These are phyloP conservation scores for Chaetomium tenue DNA, from an alignment of 495 filamentous ascomycete species.

Conservation along the genomic window DNA sequence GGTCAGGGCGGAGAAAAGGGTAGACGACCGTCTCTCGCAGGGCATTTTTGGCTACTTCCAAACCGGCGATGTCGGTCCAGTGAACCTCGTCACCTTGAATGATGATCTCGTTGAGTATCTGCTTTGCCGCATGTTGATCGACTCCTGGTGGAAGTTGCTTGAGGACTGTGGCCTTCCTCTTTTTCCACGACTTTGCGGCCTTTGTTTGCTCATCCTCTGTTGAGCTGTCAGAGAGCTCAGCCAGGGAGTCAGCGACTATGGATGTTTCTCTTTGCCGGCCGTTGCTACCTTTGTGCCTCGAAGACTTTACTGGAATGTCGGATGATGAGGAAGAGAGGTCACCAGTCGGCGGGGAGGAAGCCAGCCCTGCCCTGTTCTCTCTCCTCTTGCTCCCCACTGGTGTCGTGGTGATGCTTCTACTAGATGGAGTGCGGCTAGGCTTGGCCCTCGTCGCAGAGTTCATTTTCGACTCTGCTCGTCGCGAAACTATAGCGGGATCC, in stretches of 20 bases:
- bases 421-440: constrained; percentile 13
- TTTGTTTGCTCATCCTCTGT: constrained; percentile 37
- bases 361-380: constrained; percentile 7
- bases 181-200: constrained; percentile 50
- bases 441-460: constrained; percentile 16
- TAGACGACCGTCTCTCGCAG: constrained; percentile 97
- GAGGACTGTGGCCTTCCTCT: constrained; percentile 55
- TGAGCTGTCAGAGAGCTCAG: constrained; percentile 25
- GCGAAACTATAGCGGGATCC: constrained; percentile 24
- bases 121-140: constrained; percentile 76
- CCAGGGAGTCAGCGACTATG: constrained; percentile 19
- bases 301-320: constrained; percentile 15
- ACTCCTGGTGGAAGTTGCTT: constrained; percentile 76
- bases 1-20: constrained; percentile 90
- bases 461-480: constrained; percentile 17
- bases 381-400: constrained; percentile 12
- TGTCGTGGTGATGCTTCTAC: constrained; percentile 17
- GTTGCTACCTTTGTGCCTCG: constrained; percentile 9
- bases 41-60: constrained; percentile 86
- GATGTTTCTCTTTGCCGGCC: constrained; percentile 21
- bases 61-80: constrained; percentile 91
- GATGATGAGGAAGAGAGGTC: constrained; percentile 24
- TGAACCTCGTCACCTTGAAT: constrained; percentile 91
- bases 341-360: constrained; percentile 23
- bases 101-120: constrained; percentile 95